phyloP scores from a whole-genome alignment of 495 filamentous ascomycete genomes.

The Penicillium macrosclerotiorum region DNA sequence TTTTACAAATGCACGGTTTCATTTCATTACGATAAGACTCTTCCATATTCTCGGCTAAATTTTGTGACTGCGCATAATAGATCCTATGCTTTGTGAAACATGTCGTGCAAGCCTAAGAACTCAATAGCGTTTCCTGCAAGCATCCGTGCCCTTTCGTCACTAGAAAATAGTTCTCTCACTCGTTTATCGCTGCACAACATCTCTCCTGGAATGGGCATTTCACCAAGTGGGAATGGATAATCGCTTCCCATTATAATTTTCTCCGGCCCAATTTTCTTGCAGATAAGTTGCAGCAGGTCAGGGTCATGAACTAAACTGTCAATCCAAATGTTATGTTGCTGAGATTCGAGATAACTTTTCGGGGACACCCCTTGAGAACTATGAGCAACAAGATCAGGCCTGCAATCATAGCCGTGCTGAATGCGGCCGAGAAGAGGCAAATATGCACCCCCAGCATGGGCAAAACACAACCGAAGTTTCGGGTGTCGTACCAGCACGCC shows the following conservation, averaged over 20 bases:
- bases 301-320: constrained; percentile 24
- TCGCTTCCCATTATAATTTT: constrained; percentile 24
- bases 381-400: constrained; percentile 21
- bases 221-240: constrained; percentile 25
- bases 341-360: constrained; percentile 10
- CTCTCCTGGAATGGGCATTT: constrained; percentile 19
- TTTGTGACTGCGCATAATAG: neutral
- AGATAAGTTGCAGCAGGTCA: constrained; percentile 18
- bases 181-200: constrained; percentile 18
- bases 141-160: constrained; percentile 17
- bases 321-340: constrained; percentile 23
- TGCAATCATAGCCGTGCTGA: constrained; percentile 23
- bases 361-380: constrained; percentile 17
- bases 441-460: constrained; percentile 19
- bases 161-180: constrained; percentile 13
- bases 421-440: constrained; percentile 19
- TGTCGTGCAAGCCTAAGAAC: constrained; percentile 14
- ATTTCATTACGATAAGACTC: too few relatives aligned
- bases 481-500: constrained; percentile 17
- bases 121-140: constrained; percentile 21
- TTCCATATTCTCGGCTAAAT: too few relatives aligned
- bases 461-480: constrained; percentile 19
- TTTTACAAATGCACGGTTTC: too few relatives aligned
- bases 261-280: constrained; percentile 20
- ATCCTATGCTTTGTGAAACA: constrained; percentile 1